These are phyloP conservation scores for Pseudogymnoascus sp. DNA, from an alignment of 2,329 filamentous ascomycete genomes.

Conservation along the genomic window DNA sequence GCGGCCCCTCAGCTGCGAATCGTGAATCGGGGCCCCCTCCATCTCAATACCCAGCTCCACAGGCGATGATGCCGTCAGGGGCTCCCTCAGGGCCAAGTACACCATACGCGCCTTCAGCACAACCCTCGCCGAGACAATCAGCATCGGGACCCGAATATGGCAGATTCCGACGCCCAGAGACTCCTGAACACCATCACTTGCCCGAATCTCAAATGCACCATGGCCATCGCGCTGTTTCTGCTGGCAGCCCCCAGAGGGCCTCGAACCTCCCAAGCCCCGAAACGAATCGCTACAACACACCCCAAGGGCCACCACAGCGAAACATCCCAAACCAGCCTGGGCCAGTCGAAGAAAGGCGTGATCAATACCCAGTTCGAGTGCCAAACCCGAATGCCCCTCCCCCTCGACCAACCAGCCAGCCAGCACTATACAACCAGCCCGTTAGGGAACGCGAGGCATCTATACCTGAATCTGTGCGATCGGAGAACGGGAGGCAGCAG, in stretches of 20 bases:
- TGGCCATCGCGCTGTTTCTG: conserved; percentile 31
- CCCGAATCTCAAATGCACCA: conserved; percentile 37
- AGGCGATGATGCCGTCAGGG: conserved; percentile 25
- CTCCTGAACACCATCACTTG: conserved; percentile 57
- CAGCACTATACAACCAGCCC: conserved; percentile 19
- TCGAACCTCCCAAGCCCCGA: conserved; percentile 45
- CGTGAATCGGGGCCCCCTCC: conserved; percentile 37
- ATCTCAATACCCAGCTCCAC: conserved; percentile 40
- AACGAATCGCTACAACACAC: conserved; percentile 50
- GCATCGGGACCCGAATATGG: conserved; percentile 49
- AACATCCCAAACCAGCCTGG: conserved; percentile 31
- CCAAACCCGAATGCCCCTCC: conserved; percentile 23
- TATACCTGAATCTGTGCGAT: background rate
- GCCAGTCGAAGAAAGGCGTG: conserved; percentile 38
- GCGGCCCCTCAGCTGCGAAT: conserved; percentile 40
- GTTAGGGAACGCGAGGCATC: conserved; percentile 5
- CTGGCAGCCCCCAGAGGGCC: conserved; percentile 32
- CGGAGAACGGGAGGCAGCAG: conserved; percentile 2
- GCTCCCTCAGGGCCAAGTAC: conserved; percentile 23
- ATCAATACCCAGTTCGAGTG: conserved; percentile 23
- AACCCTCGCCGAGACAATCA: conserved; percentile 29
- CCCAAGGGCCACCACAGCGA: conserved; percentile 45
- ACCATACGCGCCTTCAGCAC: conserved; percentile 32
- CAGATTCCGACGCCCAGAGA: conserved; percentile 59
- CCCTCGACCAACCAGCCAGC: conserved; percentile 28